Evolutionary conservation across 78 protist species (phyloP), one percentile per base, ranked within the genome.

Genomic region (Capsaspora owczarzaki): DNA sequence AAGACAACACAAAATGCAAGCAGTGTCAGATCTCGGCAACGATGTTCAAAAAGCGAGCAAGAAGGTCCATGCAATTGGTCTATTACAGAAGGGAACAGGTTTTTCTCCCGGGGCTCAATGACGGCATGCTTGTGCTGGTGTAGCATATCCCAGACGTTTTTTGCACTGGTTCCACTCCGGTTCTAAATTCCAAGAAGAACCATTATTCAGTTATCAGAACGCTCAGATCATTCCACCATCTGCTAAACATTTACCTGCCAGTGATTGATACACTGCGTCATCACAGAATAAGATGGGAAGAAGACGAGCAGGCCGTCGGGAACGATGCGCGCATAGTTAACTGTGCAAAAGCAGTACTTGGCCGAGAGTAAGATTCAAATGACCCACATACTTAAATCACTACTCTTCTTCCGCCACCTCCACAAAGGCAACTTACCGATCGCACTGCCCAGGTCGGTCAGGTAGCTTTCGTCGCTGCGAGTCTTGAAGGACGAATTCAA

Each of bases 261-360:
- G 40, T 56, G 37, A 12, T 53, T 80, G 14, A 82, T 23, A 42
- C 82, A 46, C 31, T 74, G 33, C 1, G 35, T 63, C 79, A 93
- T 43, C 77, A 82, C 76, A 1, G 84, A 41, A 81, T 93, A 94
- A 5, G 97, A 92, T 25, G 98, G 95, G 80, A 97, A 97, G 87
- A 97, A 97, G n/a, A 96, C 98, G 2, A 97, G 79, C 29, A 96
- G 40, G 22, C 99, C 99, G 61, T 84, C 82, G 37, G 99, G 99
- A 14, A 92, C 84, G 37, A 85, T 2, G 41, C 91, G 75, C 25
- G 92, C 43, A 25, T 89, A 68, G 71, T 90, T 85, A 46, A 87
- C 86, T 23, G 78, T 12, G 35, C n/a, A n/a, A n/a, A n/a, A n/a
- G n/a, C 56, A 49, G n/a, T n/a, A n/a, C n/a, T n/a, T n/a, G n/a